Evolutionary conservation across 331 rosid genomes (phyloP), one percentile per base, ranked within the genome.

Genomic region (Stylosanthes scabra): DNA sequence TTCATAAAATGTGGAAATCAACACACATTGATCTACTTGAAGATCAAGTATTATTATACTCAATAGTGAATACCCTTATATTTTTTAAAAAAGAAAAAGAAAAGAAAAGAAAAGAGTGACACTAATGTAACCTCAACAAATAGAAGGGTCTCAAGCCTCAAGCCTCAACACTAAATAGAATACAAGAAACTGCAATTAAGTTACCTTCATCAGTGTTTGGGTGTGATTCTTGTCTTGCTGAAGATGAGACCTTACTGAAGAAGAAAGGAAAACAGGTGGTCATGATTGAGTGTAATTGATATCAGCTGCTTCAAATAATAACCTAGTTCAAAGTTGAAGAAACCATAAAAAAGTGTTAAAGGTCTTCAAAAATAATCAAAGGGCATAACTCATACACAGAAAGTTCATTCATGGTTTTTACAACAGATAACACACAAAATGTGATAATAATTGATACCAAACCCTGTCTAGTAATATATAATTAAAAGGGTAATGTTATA

Each of bases 231-330:
- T 46, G 73, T 41, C 57, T 75, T 9, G 75, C 73, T 34, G 89
- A 37, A 74, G 80, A 42, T 6, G 58, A 20, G 13, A 3, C 58
- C 71, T 67, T 83, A 56, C 89, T 8, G 77, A 76, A 79, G 37
- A 70, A 83, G 86, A 58, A 83, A 61, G 96, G 80, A 58, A 95
- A 87, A 78, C 96, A 95, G 66, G 79, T 63, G 66, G 79, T 63
- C 99, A 95, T 95, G 29, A 71, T 75, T 76, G 77, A 66, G 70
- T 31, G 44, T 74, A 55, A 34, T 64, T 61, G 71, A 39, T 37
- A 52, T 49, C 66, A 78, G 66, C 41, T 57, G 76, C 85, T 74
- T 81, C 67, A 50, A 81, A 63, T 46, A 77, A 59, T 90, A 79
- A 86, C 80, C 87, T 83, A 70, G 59, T 64, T 66, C 69, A 85